Evolutionary conservation across 345 rosid species (phyloP).

Genomic region (Eutrema yunnanense): DNA sequence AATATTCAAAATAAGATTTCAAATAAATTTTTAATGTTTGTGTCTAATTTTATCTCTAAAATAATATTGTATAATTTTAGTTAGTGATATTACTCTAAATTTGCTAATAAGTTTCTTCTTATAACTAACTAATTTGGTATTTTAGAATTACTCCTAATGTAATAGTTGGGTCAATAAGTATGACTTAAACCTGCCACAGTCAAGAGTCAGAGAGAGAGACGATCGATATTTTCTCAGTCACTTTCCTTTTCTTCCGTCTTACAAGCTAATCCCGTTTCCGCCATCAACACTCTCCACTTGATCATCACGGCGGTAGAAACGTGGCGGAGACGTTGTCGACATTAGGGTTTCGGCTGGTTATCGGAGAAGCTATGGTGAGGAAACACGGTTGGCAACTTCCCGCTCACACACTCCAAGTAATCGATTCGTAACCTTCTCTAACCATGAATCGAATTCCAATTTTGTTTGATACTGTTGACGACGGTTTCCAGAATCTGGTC

Average conservation of each 20-base stretch:
- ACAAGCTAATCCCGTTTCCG: neutral
- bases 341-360: conserved; percentile 10
- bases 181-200: neutral
- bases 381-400: conserved; percentile 98
- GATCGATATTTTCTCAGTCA: neutral
- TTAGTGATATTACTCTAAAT: no score
- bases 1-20: no score
- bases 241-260: neutral
- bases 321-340: neutral
- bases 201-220: neutral
- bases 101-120: no score
- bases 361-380: conserved; percentile 62
- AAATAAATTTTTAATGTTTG: no score
- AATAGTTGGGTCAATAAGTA: neutral
- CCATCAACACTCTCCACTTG: neutral
- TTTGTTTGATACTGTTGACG: neutral
- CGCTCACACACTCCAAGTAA: conserved; percentile 90
- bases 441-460: neutral
- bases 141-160: neutral
- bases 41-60: no score
- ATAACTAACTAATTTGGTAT: no score
- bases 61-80: no score
- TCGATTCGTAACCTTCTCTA: neutral
- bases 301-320: neutral
- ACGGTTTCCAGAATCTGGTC: neutral